Conservation (phyloP, 2,329 filamentous ascomycete genomes). For the Colletotrichum sp. region DNA sequence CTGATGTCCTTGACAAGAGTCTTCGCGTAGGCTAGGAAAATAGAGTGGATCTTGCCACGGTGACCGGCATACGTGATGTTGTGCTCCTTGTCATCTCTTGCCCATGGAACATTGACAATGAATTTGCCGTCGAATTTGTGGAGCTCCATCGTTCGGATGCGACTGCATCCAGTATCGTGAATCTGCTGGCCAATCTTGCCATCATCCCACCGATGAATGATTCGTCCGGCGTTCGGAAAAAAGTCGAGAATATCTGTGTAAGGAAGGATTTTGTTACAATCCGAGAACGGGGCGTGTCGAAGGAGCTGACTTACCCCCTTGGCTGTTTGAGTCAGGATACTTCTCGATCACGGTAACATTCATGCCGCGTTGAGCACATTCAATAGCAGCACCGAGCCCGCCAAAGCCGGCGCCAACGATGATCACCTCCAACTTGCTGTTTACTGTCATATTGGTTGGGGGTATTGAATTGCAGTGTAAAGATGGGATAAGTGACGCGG, state of each 20-base stretch:
- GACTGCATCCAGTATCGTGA: background rate
- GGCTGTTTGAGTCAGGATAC: constrained; percentile 29
- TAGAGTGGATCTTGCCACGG: background rate
- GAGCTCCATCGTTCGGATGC: background rate
- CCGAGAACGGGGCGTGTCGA: background rate
- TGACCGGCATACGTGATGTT: background rate
- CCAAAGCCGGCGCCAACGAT: constrained; percentile 50
- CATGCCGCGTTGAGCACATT: constrained; percentile 61
- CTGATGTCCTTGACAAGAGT: background rate
- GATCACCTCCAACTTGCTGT: constrained; percentile 14
- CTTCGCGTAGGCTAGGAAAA: background rate
- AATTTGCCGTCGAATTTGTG: background rate
- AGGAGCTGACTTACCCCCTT: constrained; percentile 24
- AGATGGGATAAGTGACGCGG: background rate
- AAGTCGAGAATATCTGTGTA: constrained; percentile 50
- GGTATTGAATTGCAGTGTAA: background rate
- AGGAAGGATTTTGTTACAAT: background rate
- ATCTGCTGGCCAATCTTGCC: constrained; percentile 31
- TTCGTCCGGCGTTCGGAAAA: constrained; percentile 60
- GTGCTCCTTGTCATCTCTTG: background rate
- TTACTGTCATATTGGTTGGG: background rate
- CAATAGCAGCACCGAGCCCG: constrained; percentile 62
- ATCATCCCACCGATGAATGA: constrained; percentile 60
- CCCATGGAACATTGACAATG: background rate
- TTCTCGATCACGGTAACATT: constrained; percentile 49